Conservation (phyloP, 78 protist species). For the Guillardia theta region DNA sequence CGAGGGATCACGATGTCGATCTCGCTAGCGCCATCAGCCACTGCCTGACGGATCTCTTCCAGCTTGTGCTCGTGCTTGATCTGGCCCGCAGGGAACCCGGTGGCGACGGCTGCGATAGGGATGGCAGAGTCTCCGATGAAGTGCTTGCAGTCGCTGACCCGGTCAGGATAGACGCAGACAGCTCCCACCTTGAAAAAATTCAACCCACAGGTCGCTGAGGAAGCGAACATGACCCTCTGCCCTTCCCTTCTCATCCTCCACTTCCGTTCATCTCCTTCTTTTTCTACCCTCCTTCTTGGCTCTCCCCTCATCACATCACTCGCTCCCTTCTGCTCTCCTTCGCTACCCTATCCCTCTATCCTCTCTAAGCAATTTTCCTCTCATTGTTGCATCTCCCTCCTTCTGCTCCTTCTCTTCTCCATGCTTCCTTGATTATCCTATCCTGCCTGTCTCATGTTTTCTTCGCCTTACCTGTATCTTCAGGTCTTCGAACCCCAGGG, state of each 20-base stretch:
- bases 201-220: too few relatives aligned
- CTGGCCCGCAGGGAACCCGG: conserved; percentile 54
- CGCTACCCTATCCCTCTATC: too few relatives aligned
- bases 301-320: too few relatives aligned
- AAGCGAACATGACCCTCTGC: too few relatives aligned
- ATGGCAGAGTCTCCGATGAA: conserved; percentile 34
- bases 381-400: too few relatives aligned
- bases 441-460: neutral
- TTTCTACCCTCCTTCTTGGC: too few relatives aligned
- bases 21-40: conserved; percentile 53
- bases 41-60: conserved; percentile 29
- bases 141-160: neutral
- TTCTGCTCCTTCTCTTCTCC: too few relatives aligned
- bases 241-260: too few relatives aligned
- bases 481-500: neutral
- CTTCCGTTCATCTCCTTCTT: too few relatives aligned
- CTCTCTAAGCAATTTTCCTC: too few relatives aligned
- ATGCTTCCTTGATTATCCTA: neutral
- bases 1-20: conserved; percentile 51
- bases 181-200: neutral
- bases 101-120: conserved; percentile 43
- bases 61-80: neutral
- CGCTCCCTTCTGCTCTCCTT: too few relatives aligned
- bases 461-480: neutral
- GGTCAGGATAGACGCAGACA: conserved; percentile 47